These are phyloP conservation scores for Phytopythium kandeliae DNA, from an alignment of 352 stramenopile species.

Conservation along the genomic window DNA sequence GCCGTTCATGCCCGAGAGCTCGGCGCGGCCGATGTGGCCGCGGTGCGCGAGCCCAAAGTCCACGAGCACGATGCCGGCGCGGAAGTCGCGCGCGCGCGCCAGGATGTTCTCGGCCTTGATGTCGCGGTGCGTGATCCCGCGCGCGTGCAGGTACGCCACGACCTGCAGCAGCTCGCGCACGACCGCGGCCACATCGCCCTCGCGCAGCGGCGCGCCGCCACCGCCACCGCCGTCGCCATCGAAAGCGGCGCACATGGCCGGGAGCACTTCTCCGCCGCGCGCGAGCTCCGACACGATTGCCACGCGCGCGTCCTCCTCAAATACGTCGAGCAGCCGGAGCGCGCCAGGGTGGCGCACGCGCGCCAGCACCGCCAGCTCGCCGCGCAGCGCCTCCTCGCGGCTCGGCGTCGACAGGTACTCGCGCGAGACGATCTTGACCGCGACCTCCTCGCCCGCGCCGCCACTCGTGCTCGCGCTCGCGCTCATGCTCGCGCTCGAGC, in stretches of 20 bases:
- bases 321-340: slow-evolving; percentile 58
- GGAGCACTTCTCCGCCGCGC: slow-evolving; percentile 54
- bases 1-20: slow-evolving; percentile 79
- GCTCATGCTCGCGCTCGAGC: not conserved
- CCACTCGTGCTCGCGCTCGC: slow-evolving; percentile 10
- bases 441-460: slow-evolving; percentile 38
- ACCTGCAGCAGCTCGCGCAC: slow-evolving; percentile 63
- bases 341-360: slow-evolving; percentile 48
- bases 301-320: slow-evolving; percentile 57
- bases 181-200: slow-evolving; percentile 59
- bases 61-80: slow-evolving; percentile 55
- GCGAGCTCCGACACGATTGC: slow-evolving; percentile 68
- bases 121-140: slow-evolving; percentile 77
- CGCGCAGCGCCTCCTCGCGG: slow-evolving; percentile 54
- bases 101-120: slow-evolving; percentile 85
- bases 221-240: too few species aligned
- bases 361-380: slow-evolving; percentile 58
- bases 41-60: slow-evolving; percentile 79
- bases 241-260: slow-evolving; percentile 38
- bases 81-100: slow-evolving; percentile 36
- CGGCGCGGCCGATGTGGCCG: slow-evolving; percentile 21
- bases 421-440: slow-evolving; percentile 62
- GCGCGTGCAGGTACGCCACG: slow-evolving; percentile 61
- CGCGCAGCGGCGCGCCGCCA: slow-evolving; percentile 24
- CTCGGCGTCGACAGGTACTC: slow-evolving; percentile 67